phyloP scores from a whole-genome alignment of 208 protist species.

The Leishmania aethiopica region DNA sequence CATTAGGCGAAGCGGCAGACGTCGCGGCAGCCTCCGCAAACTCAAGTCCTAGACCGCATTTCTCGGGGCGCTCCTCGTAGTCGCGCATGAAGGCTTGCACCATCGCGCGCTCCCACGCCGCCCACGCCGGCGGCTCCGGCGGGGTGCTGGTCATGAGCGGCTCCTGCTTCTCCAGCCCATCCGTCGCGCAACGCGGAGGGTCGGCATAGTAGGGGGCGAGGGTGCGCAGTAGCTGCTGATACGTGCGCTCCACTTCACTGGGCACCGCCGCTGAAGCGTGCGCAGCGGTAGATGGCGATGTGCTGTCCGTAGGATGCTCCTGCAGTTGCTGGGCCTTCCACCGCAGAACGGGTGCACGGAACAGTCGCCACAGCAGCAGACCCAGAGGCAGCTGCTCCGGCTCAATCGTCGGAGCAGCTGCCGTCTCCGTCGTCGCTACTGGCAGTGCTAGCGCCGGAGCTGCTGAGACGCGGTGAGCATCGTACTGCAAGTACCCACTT shows the following conservation, averaged over 20 bases:
- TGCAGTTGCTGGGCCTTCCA: constrained; percentile 19
- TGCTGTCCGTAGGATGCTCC: background rate
- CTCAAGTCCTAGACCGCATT: background rate
- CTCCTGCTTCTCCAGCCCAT: constrained; percentile 25
- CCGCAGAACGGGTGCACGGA: constrained; percentile 35
- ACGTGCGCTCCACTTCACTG: constrained; percentile 11
- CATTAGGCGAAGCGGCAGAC: background rate
- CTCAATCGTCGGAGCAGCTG: background rate
- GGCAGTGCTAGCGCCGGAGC: constrained; percentile 15
- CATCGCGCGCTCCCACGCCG: constrained; percentile 35
- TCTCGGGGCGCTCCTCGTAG: constrained; percentile 24
- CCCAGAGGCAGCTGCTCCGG: constrained; percentile 36
- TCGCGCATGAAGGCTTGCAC: constrained; percentile 10
- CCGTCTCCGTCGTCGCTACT: background rate
- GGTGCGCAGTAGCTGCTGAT: constrained; percentile 26
- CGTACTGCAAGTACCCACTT: constrained; percentile 25
- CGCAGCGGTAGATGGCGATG: background rate
- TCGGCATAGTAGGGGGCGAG: constrained; percentile 38
- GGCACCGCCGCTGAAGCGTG: background rate
- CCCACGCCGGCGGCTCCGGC: constrained; percentile 30
- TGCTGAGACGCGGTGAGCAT: constrained; percentile 33
- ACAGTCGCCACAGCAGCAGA: constrained; percentile 49
- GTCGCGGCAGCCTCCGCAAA: background rate
- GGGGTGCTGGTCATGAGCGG: constrained; percentile 22
- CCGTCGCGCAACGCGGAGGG: constrained; percentile 23